These are phyloP conservation scores for Speleostelium caveatum DNA, from an alignment of 78 protist genomes.

Conservation along the genomic window DNA sequence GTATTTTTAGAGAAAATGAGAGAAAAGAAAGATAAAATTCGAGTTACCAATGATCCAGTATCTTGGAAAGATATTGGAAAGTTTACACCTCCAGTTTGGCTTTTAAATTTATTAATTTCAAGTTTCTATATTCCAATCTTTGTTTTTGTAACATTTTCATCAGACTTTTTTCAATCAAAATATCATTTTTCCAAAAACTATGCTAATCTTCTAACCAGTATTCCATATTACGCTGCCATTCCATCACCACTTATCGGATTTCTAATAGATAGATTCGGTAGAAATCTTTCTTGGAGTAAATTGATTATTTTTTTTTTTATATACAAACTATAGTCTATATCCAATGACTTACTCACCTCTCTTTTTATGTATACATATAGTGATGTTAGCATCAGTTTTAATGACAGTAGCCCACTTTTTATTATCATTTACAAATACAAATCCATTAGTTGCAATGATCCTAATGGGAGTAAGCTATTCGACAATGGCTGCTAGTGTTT, in stretches of 20 bases:
- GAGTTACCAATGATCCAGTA: slow-evolving; percentile 72
- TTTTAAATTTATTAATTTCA: slow-evolving; percentile 26
- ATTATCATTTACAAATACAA: slow-evolving; percentile 11
- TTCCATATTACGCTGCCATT: slow-evolving; percentile 59
- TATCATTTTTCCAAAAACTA: background rate
- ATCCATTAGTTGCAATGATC: slow-evolving; percentile 40
- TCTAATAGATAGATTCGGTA: slow-evolving; percentile 40
- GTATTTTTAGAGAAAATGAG: background rate
- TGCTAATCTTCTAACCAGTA: slow-evolving; percentile 1
- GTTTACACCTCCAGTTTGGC: slow-evolving; percentile 72
- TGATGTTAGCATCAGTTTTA: background rate
- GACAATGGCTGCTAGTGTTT: background rate
- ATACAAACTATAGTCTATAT: no score
- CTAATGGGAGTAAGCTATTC: background rate
- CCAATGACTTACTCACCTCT: no score
- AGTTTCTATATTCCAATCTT: slow-evolving; percentile 78
- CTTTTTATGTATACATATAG: no score
- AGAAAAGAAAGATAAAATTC: background rate
- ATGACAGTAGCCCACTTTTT: slow-evolving; percentile 27
- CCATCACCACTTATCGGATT: slow-evolving; percentile 77
- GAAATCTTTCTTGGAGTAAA: slow-evolving; percentile 18
- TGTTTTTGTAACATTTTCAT: slow-evolving; percentile 56
- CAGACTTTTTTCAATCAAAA: background rate
- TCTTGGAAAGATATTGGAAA: slow-evolving; percentile 43
- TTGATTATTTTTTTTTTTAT: no score